These are phyloP conservation scores for Phytophthora ohioensis DNA, from an alignment of 352 stramenopile genomes.

Conservation along the genomic window DNA sequence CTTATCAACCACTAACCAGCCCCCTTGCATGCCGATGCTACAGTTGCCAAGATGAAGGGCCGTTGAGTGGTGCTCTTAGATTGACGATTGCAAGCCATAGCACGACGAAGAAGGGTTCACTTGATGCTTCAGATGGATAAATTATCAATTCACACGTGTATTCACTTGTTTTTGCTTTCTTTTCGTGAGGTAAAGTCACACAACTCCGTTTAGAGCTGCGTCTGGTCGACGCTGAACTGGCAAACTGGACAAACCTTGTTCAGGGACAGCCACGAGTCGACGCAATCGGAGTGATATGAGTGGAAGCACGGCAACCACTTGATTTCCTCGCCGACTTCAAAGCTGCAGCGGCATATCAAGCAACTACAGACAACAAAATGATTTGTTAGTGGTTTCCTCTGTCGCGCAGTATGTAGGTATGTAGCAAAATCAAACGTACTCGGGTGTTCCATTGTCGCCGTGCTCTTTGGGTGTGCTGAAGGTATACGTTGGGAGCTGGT, in stretches of 20 bases:
- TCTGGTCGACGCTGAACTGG: constrained; percentile 84
- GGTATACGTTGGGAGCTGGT: constrained; percentile 84
- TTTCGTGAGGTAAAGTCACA: constrained; percentile 7
- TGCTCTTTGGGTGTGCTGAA: constrained; percentile 66
- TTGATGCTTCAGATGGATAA: constrained; percentile 49
- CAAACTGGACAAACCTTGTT: constrained; percentile 94
- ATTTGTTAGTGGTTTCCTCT: neutral
- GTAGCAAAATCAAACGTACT: constrained; percentile 48
- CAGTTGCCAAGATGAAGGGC: constrained; percentile 3
- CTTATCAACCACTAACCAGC: constrained; percentile 79
- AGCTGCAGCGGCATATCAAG: constrained; percentile 93
- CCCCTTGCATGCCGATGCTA: constrained; percentile 1
- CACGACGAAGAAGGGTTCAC: constrained; percentile 5
- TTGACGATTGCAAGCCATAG: constrained; percentile 2
- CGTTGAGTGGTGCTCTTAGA: constrained; percentile 1
- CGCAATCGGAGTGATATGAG: constrained; percentile 94
- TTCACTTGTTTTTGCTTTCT: constrained; percentile 41
- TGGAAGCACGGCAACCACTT: constrained; percentile 95
- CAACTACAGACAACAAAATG: constrained; percentile 60
- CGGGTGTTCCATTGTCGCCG: constrained; percentile 52
- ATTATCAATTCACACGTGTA: constrained; percentile 59
- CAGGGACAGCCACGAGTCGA: constrained; percentile 93
- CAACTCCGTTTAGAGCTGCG: constrained; percentile 25
- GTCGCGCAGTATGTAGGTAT: neutral
- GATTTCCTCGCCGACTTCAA: constrained; percentile 91